phyloP scores from a whole-genome alignment of 257 asterid genomes.

The Lycium barbarum region DNA sequence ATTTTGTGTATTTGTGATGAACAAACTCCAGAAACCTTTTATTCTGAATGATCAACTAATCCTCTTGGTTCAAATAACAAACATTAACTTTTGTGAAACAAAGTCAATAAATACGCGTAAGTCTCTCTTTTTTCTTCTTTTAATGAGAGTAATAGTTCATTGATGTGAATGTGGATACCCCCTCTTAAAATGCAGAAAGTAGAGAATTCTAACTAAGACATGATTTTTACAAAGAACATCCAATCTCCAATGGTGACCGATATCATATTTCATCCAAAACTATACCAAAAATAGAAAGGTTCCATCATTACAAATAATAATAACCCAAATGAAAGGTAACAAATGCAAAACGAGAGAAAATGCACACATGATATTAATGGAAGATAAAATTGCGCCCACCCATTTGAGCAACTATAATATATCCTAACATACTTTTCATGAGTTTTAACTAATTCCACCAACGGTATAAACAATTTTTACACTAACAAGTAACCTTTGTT shows the following conservation, averaged over 20 bases:
- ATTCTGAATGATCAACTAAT: not conserved
- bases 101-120: not conserved
- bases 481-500: not conserved
- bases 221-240: not conserved
- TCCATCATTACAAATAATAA: constrained; percentile 15
- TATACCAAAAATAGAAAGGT: constrained; percentile 16
- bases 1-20: not conserved
- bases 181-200: not conserved
- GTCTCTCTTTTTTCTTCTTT: not conserved
- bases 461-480: not conserved
- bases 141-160: not conserved
- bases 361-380: not conserved
- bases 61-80: not conserved
- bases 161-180: not conserved
- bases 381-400: not conserved
- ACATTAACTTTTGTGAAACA: too few species aligned
- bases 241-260: not conserved
- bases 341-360: constrained; percentile 22
- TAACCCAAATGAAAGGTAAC: not conserved
- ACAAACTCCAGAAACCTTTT: not conserved
- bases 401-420: not conserved
- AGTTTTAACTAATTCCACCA: not conserved
- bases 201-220: not conserved
- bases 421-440: not conserved
- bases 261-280: not conserved